Base-by-base conservation (phyloP, 2,329 filamentous ascomycete species). In the Zasmidium angulare region DNA sequence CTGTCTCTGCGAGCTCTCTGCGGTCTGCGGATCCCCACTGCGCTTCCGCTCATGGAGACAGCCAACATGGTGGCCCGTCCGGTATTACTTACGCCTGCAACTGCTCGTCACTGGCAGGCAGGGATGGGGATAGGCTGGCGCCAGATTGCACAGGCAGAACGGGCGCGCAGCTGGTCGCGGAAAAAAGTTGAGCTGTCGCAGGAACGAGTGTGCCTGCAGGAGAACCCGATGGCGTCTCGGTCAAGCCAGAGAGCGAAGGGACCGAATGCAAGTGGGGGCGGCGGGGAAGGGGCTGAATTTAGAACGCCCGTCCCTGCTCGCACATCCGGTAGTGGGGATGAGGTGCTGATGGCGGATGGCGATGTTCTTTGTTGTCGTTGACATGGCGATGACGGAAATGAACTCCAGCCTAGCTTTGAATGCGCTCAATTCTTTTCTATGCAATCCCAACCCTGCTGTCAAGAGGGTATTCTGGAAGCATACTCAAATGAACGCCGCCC, bases 371-470 rank as follows among this genome's bases (percentile, higher is more conserved):
- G 26, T 29, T 29, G 26, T 29, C 26, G 26, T 29, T 11, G 26
- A 29, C 26, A 43, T 43, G 36, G 36, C 36, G 36, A 43, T 19
- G n/a, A 43, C 36, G 36, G n/a, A 19, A 43, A 43, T 17, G 36
- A 17, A 43, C 6, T 3, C 11, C 22, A 20, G 50, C 40, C 24
- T 36, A 21, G 26, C 56, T 60, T 29, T 58, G 40, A 49, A 60
- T 60, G 60, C 55, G 58, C 50, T 60, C 51, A 40, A 56, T 61
- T 56, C 60, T 57, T 43, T 43, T 43, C 36, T 58, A 61, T 64
- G 58, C 60, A 26, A 59, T 57, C 52, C 62, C 60, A 61, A 61
- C 60, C 60, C 62, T 58, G 47, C 57, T 58, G 46, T 55, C 23
- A 53, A 56, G 57, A 60, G 60, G 50, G 55, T 53, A 50, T 43